phyloP scores from a whole-genome alignment of 306 rosid genomes.

The Pyrus pyrifolia region DNA sequence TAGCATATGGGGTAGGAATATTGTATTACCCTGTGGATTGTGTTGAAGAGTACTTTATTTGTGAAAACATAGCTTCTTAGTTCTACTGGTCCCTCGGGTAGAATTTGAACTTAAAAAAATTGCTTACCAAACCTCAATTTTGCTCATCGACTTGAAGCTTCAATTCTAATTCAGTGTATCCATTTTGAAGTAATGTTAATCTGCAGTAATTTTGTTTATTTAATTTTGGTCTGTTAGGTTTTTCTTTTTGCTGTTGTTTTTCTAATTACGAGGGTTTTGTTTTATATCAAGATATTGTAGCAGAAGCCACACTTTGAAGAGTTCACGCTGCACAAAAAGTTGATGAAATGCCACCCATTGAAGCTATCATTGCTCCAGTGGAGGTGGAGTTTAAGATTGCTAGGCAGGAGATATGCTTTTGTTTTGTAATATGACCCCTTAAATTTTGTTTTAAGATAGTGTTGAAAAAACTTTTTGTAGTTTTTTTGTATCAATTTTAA shows the following conservation, averaged over 20 bases:
- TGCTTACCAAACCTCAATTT: background rate
- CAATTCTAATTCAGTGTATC: background rate
- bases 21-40: background rate
- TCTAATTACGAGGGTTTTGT: no score
- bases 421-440: background rate
- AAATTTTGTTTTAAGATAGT: background rate
- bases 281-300: constrained; percentile 34
- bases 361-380: constrained; percentile 75
- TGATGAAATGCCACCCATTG: constrained; percentile 97
- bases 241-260: no score
- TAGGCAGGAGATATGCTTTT: constrained; percentile 44
- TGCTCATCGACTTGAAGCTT: background rate
- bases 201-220: no score
- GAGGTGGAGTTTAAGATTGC: constrained; percentile 86
- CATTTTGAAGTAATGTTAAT: background rate
- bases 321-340: constrained; percentile 88
- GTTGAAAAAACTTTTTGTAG: background rate
- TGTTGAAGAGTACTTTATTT: background rate
- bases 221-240: no score
- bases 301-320: constrained; percentile 90
- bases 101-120: background rate
- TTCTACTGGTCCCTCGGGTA: background rate
- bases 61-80: constrained; percentile 10
- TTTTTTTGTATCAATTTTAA: background rate
- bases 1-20: background rate